A percentile compares a stretch with the other conserved stretches of the same genome.
Evolutionary conservation across 257 asterid species (phyloP).

Genomic region (Penstemon eatonii): DNA sequence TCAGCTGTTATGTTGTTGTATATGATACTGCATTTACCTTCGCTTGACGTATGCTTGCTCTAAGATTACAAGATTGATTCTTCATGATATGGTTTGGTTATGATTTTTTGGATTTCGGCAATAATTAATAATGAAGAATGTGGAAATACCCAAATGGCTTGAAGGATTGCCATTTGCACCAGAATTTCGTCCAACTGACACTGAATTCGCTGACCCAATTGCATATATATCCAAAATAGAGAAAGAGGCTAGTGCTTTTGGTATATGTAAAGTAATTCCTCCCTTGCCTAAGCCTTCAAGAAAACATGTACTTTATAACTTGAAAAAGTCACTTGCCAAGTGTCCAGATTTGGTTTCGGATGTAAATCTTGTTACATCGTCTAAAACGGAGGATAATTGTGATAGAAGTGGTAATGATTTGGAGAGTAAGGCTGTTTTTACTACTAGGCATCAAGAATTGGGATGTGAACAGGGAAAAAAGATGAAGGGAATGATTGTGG

Average conservation of each 20-base stretch:
- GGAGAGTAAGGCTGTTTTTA: constrained; percentile 72
- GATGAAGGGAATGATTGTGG: constrained; percentile 44
- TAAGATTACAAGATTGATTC: constrained; percentile 21
- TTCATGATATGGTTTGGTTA: constrained; percentile 33
- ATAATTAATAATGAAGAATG: constrained; percentile 56
- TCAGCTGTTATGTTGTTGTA: constrained; percentile 18
- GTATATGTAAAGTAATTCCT: constrained; percentile 95
- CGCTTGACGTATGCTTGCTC: constrained; percentile 21
- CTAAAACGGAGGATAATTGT: constrained; percentile 37
- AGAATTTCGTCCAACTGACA: constrained; percentile 92
- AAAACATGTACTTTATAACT: constrained; percentile 71
- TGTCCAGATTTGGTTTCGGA: constrained; percentile 73
- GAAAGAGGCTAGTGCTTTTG: constrained; percentile 91
- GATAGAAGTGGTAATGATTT: constrained; percentile 30
- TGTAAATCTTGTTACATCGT: constrained; percentile 38
- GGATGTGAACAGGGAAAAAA: constrained; percentile 67
- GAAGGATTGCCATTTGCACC: constrained; percentile 90
- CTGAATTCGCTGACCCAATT: constrained; percentile 97
- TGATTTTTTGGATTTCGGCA: constrained; percentile 33
- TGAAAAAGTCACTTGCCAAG: constrained; percentile 83
- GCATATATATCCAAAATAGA: constrained; percentile 96
- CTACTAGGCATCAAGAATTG: constrained; percentile 91
- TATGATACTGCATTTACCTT: constrained; percentile 27
- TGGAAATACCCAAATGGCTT: constrained; percentile 85
- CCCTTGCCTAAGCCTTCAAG: constrained; percentile 91